Evolutionary conservation across 2,329 filamentous ascomycete species (phyloP), one percentile per base, ranked within the genome.

Genomic region (Talaromyces sp.): DNA sequence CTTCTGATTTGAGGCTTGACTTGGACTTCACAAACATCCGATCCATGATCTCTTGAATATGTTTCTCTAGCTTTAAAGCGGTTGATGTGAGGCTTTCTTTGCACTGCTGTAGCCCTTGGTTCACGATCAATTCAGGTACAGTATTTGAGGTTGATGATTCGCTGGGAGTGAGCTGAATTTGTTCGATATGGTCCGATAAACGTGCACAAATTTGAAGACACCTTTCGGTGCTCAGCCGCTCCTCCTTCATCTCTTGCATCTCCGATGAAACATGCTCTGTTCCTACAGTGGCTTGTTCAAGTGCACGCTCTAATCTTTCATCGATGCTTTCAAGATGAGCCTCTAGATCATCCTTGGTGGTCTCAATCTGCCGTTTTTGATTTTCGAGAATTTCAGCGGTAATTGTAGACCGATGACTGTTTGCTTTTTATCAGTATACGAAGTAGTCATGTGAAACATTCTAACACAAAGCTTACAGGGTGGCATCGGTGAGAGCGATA

Each of bases 401-500:
- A 8, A 27, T 13, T 0, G 49, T 11, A 41, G 56, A 58, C 8
- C 17, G 13, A 11, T 19, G 56, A 21, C 56, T 58, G 4, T 14
- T 11, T n/a, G n/a, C n/a, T n/a, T n/a, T n/a, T n/a, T n/a, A n/a
- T n/a, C n/a, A n/a, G n/a, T n/a, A n/a, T n/a, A n/a, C n/a, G n/a
- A n/a, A n/a, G n/a, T n/a, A n/a, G n/a, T n/a, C n/a, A n/a, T n/a
- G n/a, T n/a, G n/a, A n/a, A n/a, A n/a, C n/a, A n/a, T n/a, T n/a
- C n/a, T n/a, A n/a, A 35, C 5, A n/a, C 14, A 21, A 58, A 46
- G 71, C 74, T 72, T 70, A 78, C 75, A 78, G 69, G 58, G 72
- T 76, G 62, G 70, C 70, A 64, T 78, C 70, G 10, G 69, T 72
- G 24, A 80, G 71, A 19, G 77, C 75, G 69, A 79, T 77, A 53